Percentiles rank a stretch among this genome's conserved stretches.
phyloP scores from a whole-genome alignment of 805 yeast species.

The Allodekkera sacchari region DNA sequence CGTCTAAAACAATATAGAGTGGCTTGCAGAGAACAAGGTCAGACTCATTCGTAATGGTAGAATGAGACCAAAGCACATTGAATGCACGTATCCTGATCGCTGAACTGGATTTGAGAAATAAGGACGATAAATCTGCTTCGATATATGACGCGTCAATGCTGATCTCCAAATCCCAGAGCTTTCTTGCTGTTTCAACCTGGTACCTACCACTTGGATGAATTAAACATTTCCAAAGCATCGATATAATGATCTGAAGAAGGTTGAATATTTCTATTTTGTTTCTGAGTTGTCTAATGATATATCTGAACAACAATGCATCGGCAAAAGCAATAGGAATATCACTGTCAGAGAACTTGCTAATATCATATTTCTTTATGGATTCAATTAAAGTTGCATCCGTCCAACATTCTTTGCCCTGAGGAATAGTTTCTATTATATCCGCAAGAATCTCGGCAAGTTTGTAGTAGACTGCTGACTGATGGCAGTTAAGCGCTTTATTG shows the following conservation, averaged over 20 bases:
- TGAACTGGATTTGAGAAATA: conserved; percentile 35
- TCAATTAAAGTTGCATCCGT: conserved; percentile 19
- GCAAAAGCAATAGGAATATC: conserved; percentile 33
- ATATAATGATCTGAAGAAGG: conserved; percentile 32
- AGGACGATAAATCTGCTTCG: conserved; percentile 64
- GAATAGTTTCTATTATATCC: conserved; percentile 36
- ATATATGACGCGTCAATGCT: conserved; percentile 44
- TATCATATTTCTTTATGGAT: conserved; percentile 18
- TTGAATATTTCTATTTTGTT: conserved; percentile 26
- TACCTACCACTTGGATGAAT: conserved; percentile 39
- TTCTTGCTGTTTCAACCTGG: conserved; percentile 65
- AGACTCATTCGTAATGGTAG: conserved; percentile 39
- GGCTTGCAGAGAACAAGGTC: conserved; percentile 52
- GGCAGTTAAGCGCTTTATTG: conserved; percentile 8
- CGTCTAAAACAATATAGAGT: conserved; percentile 60
- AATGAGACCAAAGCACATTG: conserved; percentile 67
- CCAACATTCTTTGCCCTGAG: conserved; percentile 27
- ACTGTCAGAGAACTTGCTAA: conserved; percentile 5
- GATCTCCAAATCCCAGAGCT: conserved; percentile 54
- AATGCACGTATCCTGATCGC: conserved; percentile 46
- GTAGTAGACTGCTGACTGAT: conserved; percentile 18
- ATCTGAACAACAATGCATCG: conserved; percentile 30
- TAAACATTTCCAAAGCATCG: conserved; percentile 49
- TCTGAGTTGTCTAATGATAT: conserved; percentile 25
- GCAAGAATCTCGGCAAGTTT: conserved; percentile 27